These are phyloP conservation scores for Calonectria pauciramosa DNA, from an alignment of 2,329 filamentous ascomycete species.

Conservation along the genomic window DNA sequence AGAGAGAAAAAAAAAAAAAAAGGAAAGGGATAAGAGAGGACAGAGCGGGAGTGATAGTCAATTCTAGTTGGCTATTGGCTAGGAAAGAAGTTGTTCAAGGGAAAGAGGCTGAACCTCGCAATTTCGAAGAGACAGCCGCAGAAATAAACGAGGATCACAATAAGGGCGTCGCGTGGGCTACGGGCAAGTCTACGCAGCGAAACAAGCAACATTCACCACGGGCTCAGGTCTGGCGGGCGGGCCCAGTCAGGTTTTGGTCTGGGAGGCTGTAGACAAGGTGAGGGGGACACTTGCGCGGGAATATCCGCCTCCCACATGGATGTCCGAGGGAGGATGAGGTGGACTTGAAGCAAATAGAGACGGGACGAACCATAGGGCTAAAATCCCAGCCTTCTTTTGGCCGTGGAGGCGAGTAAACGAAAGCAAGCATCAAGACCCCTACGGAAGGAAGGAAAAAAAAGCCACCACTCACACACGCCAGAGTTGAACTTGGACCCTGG, in stretches of 20 bases:
- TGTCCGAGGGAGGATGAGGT: neutral
- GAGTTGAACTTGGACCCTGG: neutral
- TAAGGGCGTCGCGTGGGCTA: neutral
- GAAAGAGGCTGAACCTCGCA: neutral
- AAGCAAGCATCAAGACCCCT: neutral
- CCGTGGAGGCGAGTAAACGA: neutral
- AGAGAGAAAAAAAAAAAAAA: neutral
- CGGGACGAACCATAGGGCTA: neutral
- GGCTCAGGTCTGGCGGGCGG: neutral
- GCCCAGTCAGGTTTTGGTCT: neutral
- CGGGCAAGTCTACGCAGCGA: neutral
- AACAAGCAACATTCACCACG: neutral
- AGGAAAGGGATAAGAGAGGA: too few relatives aligned
- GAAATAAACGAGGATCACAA: neutral
- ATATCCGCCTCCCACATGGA: constrained; percentile 9
- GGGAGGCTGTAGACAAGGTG: neutral
- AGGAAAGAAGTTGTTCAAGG: too few relatives aligned
- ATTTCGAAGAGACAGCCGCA: constrained; percentile 3
- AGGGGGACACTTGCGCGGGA: neutral
- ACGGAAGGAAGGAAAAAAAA: neutral
- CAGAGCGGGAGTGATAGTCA: neutral
- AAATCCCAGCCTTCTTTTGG: neutral
- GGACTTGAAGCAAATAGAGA: neutral
- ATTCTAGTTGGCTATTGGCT: neutral
- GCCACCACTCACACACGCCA: neutral